Conservation (phyloP, 2,329 filamentous ascomycete species). For the Cladosporium sphaerospermum region DNA sequence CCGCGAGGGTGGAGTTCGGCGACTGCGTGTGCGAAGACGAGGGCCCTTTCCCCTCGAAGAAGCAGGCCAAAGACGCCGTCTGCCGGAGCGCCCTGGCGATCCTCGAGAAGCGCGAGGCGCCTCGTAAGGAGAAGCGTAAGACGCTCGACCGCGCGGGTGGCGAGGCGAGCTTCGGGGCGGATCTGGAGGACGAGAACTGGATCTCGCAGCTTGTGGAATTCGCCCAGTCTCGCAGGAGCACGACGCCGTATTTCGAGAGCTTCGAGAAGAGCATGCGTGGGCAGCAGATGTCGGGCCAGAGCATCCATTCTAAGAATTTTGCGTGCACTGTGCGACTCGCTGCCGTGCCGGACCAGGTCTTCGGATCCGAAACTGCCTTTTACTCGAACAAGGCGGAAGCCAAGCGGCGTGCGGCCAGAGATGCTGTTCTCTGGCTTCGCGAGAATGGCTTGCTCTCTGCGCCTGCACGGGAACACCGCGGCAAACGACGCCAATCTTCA, state of each 20-base stretch:
- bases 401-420: constrained; percentile 35
- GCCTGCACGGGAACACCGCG: background rate
- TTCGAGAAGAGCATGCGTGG: constrained; percentile 29
- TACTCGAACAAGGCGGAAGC: constrained; percentile 39
- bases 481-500: constrained; percentile 14
- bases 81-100: constrained; percentile 28
- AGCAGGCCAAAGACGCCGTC: constrained; percentile 38
- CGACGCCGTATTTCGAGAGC: constrained; percentile 33
- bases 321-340: constrained; percentile 17
- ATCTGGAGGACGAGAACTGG: constrained; percentile 29
- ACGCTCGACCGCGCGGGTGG: background rate
- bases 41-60: constrained; percentile 33
- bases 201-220: constrained; percentile 35
- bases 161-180: background rate
- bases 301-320: constrained; percentile 9
- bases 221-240: constrained; percentile 12
- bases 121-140: constrained; percentile 17
- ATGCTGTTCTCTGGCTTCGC: constrained; percentile 38
- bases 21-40: constrained; percentile 19
- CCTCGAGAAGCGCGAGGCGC: constrained; percentile 26
- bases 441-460: constrained; percentile 23
- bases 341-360: constrained; percentile 23
- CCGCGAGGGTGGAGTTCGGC: constrained; percentile 21
- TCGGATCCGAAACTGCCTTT: constrained; percentile 30
- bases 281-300: constrained; percentile 28